Evolutionary conservation across 2,329 filamentous ascomycete genomes (phyloP).

Genomic region (Trichophyton simii): DNA sequence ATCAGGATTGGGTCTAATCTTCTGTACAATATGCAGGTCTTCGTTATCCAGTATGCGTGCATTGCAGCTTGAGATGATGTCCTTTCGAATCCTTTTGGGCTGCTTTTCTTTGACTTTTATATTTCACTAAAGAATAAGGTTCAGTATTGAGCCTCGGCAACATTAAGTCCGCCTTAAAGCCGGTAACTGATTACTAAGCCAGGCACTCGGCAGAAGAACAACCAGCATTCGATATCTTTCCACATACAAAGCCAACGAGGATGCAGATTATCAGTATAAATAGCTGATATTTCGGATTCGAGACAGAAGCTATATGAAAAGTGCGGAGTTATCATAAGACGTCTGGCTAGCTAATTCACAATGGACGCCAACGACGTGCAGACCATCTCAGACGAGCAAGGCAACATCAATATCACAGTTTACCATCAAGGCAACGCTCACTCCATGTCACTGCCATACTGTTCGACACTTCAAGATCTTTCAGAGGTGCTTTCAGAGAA

Average conservation of each 20-base stretch:
- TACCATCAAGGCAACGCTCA: slow-evolving; percentile 44
- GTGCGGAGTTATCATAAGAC: not conserved
- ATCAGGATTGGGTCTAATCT: too few relatives aligned
- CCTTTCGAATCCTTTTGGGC: too few relatives aligned
- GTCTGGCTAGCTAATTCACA: not conserved
- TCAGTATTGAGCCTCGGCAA: not conserved
- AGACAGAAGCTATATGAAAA: too few relatives aligned
- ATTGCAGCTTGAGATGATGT: too few relatives aligned
- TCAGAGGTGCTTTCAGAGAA: slow-evolving; percentile 22
- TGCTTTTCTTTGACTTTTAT: too few relatives aligned
- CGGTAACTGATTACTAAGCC: not conserved
- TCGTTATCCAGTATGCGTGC: too few relatives aligned
- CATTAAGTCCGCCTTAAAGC: not conserved
- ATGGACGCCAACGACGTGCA: not conserved
- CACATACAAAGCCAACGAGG: not conserved
- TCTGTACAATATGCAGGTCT: too few relatives aligned
- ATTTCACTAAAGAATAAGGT: not conserved
- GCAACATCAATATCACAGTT: slow-evolving; percentile 31
- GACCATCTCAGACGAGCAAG: not conserved
- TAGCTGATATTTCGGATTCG: not conserved
- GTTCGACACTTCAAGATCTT: slow-evolving; percentile 40
- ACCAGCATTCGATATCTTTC: not conserved
- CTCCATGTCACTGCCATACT: slow-evolving; percentile 35
- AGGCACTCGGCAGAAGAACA: not conserved
- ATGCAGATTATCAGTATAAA: not conserved